These are phyloP conservation scores for Neurospora sp. DNA, from an alignment of 495 filamentous ascomycete genomes.

Conservation along the genomic window DNA sequence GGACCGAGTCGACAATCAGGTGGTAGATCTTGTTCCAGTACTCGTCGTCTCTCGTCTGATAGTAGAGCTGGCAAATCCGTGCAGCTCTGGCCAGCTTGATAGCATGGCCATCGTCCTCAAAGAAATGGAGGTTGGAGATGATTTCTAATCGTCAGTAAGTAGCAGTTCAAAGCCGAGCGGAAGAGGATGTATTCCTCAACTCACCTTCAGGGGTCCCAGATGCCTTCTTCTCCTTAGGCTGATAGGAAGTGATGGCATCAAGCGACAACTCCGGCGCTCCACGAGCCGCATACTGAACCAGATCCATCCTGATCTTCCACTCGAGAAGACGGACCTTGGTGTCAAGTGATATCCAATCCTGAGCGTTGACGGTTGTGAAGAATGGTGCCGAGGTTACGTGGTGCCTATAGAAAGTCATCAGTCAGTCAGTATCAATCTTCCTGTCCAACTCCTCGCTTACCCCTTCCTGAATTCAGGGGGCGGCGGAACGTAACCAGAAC, in stretches of 20 bases:
- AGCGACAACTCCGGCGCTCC: conserved; percentile 42
- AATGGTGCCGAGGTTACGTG: conserved; percentile 33
- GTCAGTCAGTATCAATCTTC: not conserved
- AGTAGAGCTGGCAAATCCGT: conserved; percentile 27
- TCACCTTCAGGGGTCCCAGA: not conserved
- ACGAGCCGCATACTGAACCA: conserved; percentile 57
- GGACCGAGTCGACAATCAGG: conserved; percentile 49
- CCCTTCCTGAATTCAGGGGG: not conserved
- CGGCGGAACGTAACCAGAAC: not conserved
- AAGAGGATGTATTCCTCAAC: not conserved
- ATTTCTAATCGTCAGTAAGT: conserved; percentile 24
- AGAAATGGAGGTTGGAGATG: conserved; percentile 40
- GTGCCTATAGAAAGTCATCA: conserved; percentile 20
- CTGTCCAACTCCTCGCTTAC: not conserved
- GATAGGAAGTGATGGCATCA: conserved; percentile 46
- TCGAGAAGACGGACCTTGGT: conserved; percentile 58
- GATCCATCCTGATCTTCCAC: conserved; percentile 64
- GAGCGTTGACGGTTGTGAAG: conserved; percentile 28
- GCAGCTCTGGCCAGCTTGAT: conserved; percentile 64
- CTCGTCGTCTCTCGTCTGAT: conserved; percentile 26
- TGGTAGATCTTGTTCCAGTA: conserved; percentile 61
- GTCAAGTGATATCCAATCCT: conserved; percentile 29
- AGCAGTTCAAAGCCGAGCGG: not conserved
- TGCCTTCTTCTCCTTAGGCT: conserved; percentile 18
- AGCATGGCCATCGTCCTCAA: conserved; percentile 69